phyloP scores from a whole-genome alignment of 768 basidiomycete genomes.

The Suillus cothurnatus region DNA sequence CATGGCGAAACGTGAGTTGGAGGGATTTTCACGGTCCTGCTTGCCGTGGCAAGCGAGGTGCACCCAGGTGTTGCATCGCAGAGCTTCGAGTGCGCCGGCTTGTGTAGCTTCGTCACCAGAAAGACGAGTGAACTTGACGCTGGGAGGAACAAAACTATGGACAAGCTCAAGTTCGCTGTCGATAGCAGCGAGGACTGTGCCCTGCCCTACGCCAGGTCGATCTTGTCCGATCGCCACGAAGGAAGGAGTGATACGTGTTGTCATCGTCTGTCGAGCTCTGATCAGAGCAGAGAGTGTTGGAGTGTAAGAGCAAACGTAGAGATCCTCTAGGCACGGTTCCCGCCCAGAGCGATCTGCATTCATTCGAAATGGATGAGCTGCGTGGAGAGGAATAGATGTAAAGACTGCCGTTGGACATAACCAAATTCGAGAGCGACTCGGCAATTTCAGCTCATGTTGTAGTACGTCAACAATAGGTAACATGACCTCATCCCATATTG shows the following conservation, averaged over 20 bases:
- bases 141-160: background rate
- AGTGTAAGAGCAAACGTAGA: constrained; percentile 28
- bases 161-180: constrained; percentile 10
- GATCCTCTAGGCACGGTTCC: constrained; percentile 10
- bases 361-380: constrained; percentile 16
- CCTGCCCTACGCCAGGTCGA: background rate
- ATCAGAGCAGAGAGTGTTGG: constrained; percentile 24
- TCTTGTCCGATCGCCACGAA: constrained; percentile 11
- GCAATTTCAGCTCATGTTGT: background rate
- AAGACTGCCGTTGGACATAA: constrained; percentile 17
- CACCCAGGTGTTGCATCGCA: constrained; percentile 16
- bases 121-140: constrained; percentile 4
- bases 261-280: background rate
- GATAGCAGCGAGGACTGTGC: background rate
- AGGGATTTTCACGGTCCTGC: constrained; percentile 14
- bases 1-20: constrained; percentile 18
- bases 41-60: constrained; percentile 29
- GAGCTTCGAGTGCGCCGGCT: constrained; percentile 3
- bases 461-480: constrained; percentile 14
- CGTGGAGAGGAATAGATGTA: constrained; percentile 20
- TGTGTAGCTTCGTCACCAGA: constrained; percentile 9
- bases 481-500: background rate
- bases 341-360: constrained; percentile 13
- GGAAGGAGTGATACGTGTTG: background rate
- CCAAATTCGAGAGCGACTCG: constrained; percentile 15